phyloP scores from a whole-genome alignment of 2,329 filamentous ascomycete genomes.

The Fragosphaeria purpurea region DNA sequence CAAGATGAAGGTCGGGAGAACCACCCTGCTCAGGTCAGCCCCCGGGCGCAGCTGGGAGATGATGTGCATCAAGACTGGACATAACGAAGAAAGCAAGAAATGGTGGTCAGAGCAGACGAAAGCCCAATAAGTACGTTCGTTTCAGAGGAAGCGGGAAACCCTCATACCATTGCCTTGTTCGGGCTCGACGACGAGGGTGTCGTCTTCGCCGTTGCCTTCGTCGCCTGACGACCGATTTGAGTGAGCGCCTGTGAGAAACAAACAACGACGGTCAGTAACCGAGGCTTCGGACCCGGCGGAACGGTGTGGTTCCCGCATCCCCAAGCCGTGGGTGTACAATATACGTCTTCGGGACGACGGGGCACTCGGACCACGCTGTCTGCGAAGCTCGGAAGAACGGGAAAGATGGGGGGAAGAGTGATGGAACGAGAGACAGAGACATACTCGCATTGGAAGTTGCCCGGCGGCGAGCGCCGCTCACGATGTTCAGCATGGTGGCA shows the following conservation, averaged over 20 bases:
- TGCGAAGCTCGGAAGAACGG: no score
- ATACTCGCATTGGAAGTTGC: conserved; percentile 26
- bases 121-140: no score
- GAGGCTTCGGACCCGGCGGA: no score
- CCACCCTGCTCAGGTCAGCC: conserved; percentile 88
- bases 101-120: neutral
- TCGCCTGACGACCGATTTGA: conserved; percentile 42
- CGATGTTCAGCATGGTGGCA: conserved; percentile 10
- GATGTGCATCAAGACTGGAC: conserved; percentile 81
- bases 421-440: conserved; percentile 9
- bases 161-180: conserved; percentile 86
- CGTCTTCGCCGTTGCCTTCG: conserved; percentile 49
- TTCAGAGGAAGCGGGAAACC: neutral
- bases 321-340: no score
- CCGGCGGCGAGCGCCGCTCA: conserved; percentile 18
- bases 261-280: neutral
- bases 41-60: conserved; percentile 94
- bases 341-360: no score
- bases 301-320: no score
- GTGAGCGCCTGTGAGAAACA: conserved; percentile 6
- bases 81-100: neutral
- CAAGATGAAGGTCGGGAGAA: conserved; percentile 93
- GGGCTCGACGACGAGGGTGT: conserved; percentile 75
- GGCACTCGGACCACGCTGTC: no score
- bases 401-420: neutral